A percentile compares a stretch with the other conserved stretches of the same genome.
Evolutionary conservation across 768 basidiomycete species (phyloP).

Genomic region (Sarcomyxa edulis): DNA sequence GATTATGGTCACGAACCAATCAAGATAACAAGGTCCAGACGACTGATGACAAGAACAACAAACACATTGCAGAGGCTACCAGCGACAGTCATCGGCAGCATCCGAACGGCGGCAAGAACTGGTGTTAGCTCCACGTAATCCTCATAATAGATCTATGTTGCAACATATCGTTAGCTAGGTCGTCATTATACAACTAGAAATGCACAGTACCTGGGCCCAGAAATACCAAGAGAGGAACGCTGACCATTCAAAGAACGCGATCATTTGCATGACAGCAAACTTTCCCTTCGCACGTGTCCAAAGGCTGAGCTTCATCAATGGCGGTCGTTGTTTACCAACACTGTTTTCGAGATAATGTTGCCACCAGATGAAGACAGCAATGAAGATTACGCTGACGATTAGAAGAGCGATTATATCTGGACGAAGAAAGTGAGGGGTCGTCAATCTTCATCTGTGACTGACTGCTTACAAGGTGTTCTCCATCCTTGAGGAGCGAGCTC

Average conservation of each 20-base stretch:
- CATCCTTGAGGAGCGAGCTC: conserved; percentile 54
- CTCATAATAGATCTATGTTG: conserved; percentile 52
- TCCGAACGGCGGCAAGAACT: conserved; percentile 45
- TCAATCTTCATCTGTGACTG: neutral
- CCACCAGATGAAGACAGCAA: conserved; percentile 59
- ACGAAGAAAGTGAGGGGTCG: no score
- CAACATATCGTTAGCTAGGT: neutral
- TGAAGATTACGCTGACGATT: conserved; percentile 51
- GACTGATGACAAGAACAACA: conserved; percentile 42
- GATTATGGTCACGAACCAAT: conserved; percentile 30
- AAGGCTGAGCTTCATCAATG: conserved; percentile 57
- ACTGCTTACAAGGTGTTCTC: conserved; percentile 36
- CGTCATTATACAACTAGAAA: neutral
- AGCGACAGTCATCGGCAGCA: conserved; percentile 51
- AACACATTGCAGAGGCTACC: conserved; percentile 47
- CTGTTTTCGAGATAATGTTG: conserved; percentile 52
- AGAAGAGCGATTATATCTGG: conserved; percentile 69
- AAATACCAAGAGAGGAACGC: conserved; percentile 51
- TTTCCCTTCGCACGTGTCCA: conserved; percentile 61
- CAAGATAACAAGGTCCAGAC: conserved; percentile 38
- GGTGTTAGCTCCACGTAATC: conserved; percentile 41
- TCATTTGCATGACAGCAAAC: conserved; percentile 53
- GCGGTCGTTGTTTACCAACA: conserved; percentile 30
- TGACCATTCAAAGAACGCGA: conserved; percentile 64
- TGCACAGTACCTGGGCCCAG: conserved; percentile 17